These are phyloP conservation scores for Dioszegia crocea DNA, from an alignment of 768 basidiomycete species.

Conservation along the genomic window DNA sequence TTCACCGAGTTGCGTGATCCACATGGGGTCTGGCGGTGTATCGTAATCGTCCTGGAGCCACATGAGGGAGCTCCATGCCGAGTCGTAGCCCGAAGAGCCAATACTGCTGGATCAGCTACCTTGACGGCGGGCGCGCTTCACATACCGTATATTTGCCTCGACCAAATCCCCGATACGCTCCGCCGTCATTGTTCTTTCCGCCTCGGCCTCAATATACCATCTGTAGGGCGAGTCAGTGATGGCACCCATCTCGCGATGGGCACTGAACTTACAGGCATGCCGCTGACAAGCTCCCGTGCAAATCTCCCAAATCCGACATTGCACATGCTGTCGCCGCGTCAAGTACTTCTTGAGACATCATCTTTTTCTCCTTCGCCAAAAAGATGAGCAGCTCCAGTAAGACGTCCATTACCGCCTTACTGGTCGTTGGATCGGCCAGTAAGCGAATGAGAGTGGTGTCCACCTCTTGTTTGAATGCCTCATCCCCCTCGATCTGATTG, in stretches of 20 bases:
- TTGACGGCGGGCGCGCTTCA: neutral
- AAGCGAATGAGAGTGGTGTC: constrained; percentile 20
- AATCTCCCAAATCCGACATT: constrained; percentile 25
- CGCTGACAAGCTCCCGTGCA: constrained; percentile 28
- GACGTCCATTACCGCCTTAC: constrained; percentile 21
- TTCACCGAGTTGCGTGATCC: constrained; percentile 40
- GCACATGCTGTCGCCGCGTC: constrained; percentile 34
- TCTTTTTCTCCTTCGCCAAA: constrained; percentile 30
- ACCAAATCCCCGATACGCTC: constrained; percentile 32
- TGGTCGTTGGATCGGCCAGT: constrained; percentile 15
- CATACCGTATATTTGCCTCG: constrained; percentile 29
- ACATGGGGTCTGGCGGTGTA: constrained; percentile 31
- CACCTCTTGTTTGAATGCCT: constrained; percentile 24
- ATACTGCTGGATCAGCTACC: neutral
- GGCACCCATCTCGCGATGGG: too few relatives aligned
- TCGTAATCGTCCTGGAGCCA: constrained; percentile 37
- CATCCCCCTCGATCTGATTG: constrained; percentile 19
- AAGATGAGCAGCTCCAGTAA: constrained; percentile 38
- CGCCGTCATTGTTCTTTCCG: constrained; percentile 18
- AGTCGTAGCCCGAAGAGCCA: constrained; percentile 25
- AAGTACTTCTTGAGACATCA: constrained; percentile 15
- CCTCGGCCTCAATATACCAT: constrained; percentile 38
- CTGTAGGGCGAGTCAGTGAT: too few relatives aligned
- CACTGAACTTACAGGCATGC: constrained; percentile 31
- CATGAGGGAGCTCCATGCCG: constrained; percentile 38